These are phyloP conservation scores for Alternaria angustiovoidea DNA, from an alignment of 2,329 filamentous ascomycete genomes.

Conservation along the genomic window DNA sequence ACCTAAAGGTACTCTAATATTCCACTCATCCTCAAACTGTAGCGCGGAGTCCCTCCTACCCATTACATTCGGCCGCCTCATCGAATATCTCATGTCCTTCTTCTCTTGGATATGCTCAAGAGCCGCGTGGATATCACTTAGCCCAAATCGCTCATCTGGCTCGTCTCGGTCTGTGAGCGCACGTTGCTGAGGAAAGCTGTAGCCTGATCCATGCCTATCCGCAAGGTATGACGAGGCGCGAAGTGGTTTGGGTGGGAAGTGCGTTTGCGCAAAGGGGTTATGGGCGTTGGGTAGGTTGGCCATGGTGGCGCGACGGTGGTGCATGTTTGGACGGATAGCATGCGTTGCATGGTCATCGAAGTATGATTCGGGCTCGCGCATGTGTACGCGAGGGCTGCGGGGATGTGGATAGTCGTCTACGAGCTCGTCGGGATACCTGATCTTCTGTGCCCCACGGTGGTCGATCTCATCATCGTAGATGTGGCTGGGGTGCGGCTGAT, in stretches of 20 bases:
- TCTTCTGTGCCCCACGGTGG: slow-evolving; percentile 1
- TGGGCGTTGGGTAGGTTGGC: slow-evolving; percentile 1
- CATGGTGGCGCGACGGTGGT: slow-evolving; percentile 23
- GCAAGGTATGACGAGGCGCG: slow-evolving; percentile 17
- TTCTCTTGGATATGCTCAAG: slow-evolving; percentile 15
- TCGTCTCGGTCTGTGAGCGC: not conserved
- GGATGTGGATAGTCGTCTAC: slow-evolving; percentile 18
- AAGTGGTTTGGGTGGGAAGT: slow-evolving; percentile 17
- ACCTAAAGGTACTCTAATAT: not conserved
- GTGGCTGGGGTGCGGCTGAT: slow-evolving; percentile 16
- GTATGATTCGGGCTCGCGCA: slow-evolving; percentile 12
- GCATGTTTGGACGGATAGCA: slow-evolving; percentile 5
- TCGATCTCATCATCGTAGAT: slow-evolving; percentile 18
- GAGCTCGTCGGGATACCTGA: slow-evolving; percentile 5
- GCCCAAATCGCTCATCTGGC: not conserved
- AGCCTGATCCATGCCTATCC: slow-evolving; percentile 9
- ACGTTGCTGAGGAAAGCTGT: not conserved
- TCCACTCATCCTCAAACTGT: slow-evolving; percentile 15
- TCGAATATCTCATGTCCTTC: not conserved
- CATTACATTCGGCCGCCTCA: not conserved
- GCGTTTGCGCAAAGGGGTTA: slow-evolving; percentile 14
- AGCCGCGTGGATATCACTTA: slow-evolving; percentile 9
- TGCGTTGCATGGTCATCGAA: slow-evolving; percentile 14
- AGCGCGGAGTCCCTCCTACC: not conserved
- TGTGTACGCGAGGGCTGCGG: not conserved